Conservation (phyloP, 192 early-diverging fungal genomes). For the Coemansia sp. region DNA sequence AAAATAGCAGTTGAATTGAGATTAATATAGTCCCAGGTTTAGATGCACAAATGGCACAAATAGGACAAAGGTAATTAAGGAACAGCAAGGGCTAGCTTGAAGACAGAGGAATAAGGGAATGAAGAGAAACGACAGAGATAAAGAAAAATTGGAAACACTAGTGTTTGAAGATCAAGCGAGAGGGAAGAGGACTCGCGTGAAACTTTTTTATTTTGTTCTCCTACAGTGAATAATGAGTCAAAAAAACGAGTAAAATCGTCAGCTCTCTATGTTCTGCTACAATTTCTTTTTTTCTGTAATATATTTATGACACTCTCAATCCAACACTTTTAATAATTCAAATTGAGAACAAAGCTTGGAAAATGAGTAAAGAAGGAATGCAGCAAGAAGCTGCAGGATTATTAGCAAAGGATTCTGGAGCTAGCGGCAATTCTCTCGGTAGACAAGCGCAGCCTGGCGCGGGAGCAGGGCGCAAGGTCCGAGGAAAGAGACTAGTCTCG, state of each 20-base stretch:
- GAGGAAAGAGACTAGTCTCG: not conserved
- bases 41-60: not conserved
- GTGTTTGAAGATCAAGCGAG: not conserved
- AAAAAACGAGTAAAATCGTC: too few relatives aligned
- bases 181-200: too few relatives aligned
- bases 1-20: not conserved
- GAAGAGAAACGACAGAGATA: not conserved
- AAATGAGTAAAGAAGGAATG: not conserved
- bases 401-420: not conserved
- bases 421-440: not conserved
- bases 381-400: not conserved
- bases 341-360: too few relatives aligned
- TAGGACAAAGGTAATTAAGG: not conserved
- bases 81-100: slow-evolving; percentile 6
- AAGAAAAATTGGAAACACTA: not conserved
- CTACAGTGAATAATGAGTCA: too few relatives aligned
- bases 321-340: too few relatives aligned
- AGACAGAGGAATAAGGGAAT: not conserved
- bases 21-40: too few relatives aligned
- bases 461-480: not conserved
- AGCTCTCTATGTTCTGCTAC: too few relatives aligned
- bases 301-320: too few relatives aligned
- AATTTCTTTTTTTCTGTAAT: too few relatives aligned
- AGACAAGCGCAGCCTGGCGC: not conserved
- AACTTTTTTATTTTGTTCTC: too few relatives aligned